Conservation (phyloP, 495 filamentous ascomycete species). For the Penicillium egyptiacum region DNA sequence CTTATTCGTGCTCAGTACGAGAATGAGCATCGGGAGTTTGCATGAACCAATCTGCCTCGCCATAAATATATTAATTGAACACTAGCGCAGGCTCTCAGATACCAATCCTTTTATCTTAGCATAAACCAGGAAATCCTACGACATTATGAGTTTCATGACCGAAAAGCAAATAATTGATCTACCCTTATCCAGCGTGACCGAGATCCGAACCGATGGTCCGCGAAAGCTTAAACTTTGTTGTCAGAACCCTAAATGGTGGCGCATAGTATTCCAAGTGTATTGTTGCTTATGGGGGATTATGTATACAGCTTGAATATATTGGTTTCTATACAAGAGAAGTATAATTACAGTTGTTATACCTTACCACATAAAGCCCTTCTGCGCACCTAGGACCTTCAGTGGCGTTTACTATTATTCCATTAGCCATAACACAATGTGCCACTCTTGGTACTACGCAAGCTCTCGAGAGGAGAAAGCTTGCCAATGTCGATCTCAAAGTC, state of each 20-base stretch:
- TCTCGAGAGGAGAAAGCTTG: conserved; percentile 15
- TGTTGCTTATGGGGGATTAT: background rate
- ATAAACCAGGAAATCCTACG: background rate
- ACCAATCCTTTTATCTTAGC: background rate
- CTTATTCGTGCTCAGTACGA: conserved; percentile 19
- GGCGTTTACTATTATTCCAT: conserved; percentile 7
- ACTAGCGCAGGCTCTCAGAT: background rate
- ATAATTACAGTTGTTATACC: no score
- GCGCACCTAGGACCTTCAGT: background rate
- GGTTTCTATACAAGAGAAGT: conserved; percentile 6
- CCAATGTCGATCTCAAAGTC: conserved; percentile 24
- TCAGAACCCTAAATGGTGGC: background rate
- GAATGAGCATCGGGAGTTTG: conserved; percentile 7
- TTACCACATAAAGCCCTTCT: background rate
- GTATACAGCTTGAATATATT: background rate
- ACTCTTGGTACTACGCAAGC: conserved; percentile 15
- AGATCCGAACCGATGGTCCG: background rate
- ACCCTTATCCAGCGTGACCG: background rate
- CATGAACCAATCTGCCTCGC: background rate
- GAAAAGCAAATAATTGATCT: background rate
- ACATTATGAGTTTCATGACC: background rate
- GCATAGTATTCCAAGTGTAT: background rate
- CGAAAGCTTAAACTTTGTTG: background rate
- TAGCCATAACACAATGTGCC: conserved; percentile 21
- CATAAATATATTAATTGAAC: background rate